phyloP scores from a whole-genome alignment of 352 stramenopile species.

The Phytopythium boreale region DNA sequence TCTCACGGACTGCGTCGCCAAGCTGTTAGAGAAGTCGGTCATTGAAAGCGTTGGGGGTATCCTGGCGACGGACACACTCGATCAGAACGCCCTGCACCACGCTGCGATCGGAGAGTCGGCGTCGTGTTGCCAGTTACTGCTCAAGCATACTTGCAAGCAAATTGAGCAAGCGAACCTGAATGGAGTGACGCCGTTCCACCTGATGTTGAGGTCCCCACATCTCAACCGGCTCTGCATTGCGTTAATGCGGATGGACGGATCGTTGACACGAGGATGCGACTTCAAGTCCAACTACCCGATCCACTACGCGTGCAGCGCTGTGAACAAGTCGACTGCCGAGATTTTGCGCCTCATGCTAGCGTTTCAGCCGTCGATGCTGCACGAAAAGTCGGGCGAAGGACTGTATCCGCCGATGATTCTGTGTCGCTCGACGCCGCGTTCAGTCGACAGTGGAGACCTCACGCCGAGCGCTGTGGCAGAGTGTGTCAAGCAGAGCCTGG shows the following conservation, averaged over 20 bases:
- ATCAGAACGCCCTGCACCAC: conserved; percentile 54
- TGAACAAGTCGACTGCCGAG: conserved; percentile 43
- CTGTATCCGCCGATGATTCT: conserved; percentile 51
- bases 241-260: conserved; percentile 25
- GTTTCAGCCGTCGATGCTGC: conserved; percentile 27
- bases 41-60: conserved; percentile 29
- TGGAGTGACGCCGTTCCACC: conserved; percentile 54
- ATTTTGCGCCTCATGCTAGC: conserved; percentile 47
- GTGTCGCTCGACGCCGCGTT: conserved; percentile 23
- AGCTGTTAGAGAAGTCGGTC: conserved; percentile 32
- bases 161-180: conserved; percentile 49
- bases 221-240: conserved; percentile 47
- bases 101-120: conserved; percentile 38
- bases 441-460: neutral
- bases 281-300: conserved; percentile 46
- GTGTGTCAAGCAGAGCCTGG: conserved; percentile 32
- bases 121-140: conserved; percentile 29
- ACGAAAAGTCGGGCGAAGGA: conserved; percentile 33
- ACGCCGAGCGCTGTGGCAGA: conserved; percentile 13
- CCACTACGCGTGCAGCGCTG: conserved; percentile 55
- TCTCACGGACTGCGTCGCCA: conserved; percentile 30
- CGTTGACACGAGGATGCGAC: conserved; percentile 41
- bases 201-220: conserved; percentile 41
- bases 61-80: conserved; percentile 41
- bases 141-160: conserved; percentile 38